Evolutionary conservation across 805 yeast genomes (phyloP).

Genomic region (Schizosaccharomyces lindneri): DNA sequence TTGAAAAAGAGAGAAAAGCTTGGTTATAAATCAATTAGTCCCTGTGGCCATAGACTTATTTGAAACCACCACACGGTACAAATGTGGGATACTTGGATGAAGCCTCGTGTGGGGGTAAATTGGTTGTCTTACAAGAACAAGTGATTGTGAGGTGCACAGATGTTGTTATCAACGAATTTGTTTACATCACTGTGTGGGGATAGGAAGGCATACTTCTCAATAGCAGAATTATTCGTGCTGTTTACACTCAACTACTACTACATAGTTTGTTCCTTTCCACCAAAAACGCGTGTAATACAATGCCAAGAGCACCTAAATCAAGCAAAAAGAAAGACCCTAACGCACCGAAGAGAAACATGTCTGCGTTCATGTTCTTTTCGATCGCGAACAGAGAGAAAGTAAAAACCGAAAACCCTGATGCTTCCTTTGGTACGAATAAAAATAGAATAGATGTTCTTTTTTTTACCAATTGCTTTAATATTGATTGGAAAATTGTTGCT

Average conservation of each 20-base stretch:
- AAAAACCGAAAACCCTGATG: constrained; percentile 89
- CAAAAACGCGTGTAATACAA: background rate
- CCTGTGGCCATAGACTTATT: too few species aligned
- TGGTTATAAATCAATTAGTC: too few species aligned
- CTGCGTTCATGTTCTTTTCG: constrained; percentile 98
- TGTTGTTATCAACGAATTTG: too few species aligned
- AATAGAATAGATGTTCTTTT: background rate
- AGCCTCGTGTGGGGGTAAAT: too few species aligned
- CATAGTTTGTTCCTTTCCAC: background rate
- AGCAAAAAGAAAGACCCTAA: constrained; percentile 39
- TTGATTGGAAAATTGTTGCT: background rate
- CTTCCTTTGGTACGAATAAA: constrained; percentile 41
- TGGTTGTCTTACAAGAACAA: too few species aligned
- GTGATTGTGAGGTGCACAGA: too few species aligned
- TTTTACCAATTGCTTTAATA: background rate
- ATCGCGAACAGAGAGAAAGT: constrained; percentile 91
- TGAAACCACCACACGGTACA: too few species aligned
- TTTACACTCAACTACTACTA: background rate
- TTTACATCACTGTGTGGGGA: too few species aligned
- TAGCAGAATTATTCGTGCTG: background rate
- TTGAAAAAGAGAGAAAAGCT: too few species aligned
- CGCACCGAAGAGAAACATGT: constrained; percentile 95
- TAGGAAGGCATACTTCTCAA: too few species aligned
- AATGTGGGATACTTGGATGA: too few species aligned
- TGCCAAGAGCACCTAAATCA: background rate